Percentiles rank a stretch among this genome's conserved stretches.
phyloP scores from a whole-genome alignment of 768 basidiomycete genomes.

The Leccinum disarticulatum region DNA sequence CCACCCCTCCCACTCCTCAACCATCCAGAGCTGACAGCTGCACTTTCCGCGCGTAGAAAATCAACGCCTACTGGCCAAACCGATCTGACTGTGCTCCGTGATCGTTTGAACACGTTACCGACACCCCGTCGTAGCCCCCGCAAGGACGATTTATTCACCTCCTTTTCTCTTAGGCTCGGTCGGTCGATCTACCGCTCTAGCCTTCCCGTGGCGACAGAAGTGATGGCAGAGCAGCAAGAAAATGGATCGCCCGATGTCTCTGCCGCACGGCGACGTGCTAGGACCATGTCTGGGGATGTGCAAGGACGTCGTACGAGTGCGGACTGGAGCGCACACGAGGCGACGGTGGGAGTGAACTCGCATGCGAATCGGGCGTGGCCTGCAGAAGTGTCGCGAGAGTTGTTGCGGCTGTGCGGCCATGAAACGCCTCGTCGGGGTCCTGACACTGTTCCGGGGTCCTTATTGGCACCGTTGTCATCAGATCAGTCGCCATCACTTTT shows the following conservation, averaged over 20 bases:
- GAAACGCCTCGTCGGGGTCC: constrained; percentile 7
- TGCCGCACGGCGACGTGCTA: constrained; percentile 19
- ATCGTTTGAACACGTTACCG: constrained; percentile 28
- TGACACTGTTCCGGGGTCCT: constrained; percentile 26
- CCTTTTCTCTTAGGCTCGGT: constrained; percentile 27
- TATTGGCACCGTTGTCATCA: constrained; percentile 1
- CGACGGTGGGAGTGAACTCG: constrained; percentile 33
- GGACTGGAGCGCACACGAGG: constrained; percentile 55
- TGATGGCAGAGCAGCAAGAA: constrained; percentile 10
- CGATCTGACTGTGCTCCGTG: constrained; percentile 11
- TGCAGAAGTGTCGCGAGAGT: constrained; percentile 55
- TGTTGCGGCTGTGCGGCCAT: constrained; percentile 49
- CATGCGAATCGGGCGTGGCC: constrained; percentile 49
- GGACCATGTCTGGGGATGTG: constrained; percentile 37
- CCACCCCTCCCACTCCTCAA: constrained; percentile 59
- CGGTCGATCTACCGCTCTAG: constrained; percentile 31
- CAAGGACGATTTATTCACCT: constrained; percentile 22
- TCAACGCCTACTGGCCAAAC: constrained; percentile 9
- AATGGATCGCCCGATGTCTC: constrained; percentile 3
- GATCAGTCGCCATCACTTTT: constrained; percentile 27
- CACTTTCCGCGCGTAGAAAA: constrained; percentile 22
- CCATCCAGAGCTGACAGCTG: constrained; percentile 36
- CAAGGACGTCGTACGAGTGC: constrained; percentile 51
- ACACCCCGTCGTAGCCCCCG: constrained; percentile 11
- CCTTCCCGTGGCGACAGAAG: constrained; percentile 26